Base-by-base conservation (phyloP, 2,329 filamentous ascomycete genomes). In the Neurospora sp. region DNA sequence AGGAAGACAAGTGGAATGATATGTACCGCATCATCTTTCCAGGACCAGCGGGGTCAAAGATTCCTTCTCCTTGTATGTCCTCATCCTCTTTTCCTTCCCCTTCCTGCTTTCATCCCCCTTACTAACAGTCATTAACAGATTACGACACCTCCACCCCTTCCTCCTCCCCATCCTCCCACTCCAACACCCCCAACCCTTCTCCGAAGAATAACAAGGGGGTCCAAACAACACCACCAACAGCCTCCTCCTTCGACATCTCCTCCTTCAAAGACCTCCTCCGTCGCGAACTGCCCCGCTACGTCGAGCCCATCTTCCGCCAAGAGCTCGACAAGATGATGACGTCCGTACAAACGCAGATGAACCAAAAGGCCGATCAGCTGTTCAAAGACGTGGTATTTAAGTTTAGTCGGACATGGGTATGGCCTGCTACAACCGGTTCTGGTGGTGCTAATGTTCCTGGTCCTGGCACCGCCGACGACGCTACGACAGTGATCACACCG, bases 211-310 rank as follows among this genome's bases (percentile, higher is more conserved):
- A 39, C 33, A 33, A 33, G 33, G 6, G 33, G 74, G 74, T 13
- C 70, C 74, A 17, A 75, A 68, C 11, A 67, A 38, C 19, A 38
- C 40, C 52, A 66, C 67, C 15, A 70, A 70, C 66, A 42, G 76
- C 43, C 36, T 62, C 66, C 15, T 70, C 69, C 58, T 46, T 76
- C 68, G 77, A 71, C 33, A 3, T 72, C 0, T 70, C 72, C 2
- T 70, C 74, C 23, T 76, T 68, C 68, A 73, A 74, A 33, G 71
- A 72, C 11, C 75, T 73, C 67, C 66, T 81, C 42, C 78, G 78
- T 15, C 75, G 76, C 39, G 78, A 80, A 15, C 73, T 82, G 0
- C 78, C 79, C 0, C 73, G 75, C 1, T 72, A 76, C 1, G 76
- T 81, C 23, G 76, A 77, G 13, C 72, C 74, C 3, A 75, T 77